Conservation (phyloP, 1,139 yeast species). For the Scheffersomyces illinoinensis region DNA sequence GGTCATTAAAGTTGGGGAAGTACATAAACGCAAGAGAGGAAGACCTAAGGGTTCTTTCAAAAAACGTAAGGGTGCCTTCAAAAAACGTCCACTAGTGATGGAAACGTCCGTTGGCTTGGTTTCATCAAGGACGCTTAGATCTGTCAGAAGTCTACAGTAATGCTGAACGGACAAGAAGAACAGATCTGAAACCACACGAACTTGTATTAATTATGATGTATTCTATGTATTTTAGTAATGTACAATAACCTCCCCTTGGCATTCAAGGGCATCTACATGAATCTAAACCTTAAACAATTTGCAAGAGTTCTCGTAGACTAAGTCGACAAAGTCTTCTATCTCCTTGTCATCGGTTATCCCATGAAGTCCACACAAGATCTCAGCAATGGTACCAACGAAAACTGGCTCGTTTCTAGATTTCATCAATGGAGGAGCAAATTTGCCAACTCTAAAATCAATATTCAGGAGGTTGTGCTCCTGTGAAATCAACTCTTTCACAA, state of each 20-base stretch:
- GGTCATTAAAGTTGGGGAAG: neutral
- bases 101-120: neutral
- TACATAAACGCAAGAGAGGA: neutral
- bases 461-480: conserved; percentile 11
- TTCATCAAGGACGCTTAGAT: neutral
- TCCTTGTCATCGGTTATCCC: conserved; percentile 38
- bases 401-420: conserved; percentile 94
- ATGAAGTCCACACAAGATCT: conserved; percentile 62
- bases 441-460: conserved; percentile 21
- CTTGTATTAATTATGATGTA: conserved; percentile 4
- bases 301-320: conserved; percentile 65
- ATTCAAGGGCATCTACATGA: neutral
- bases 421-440: conserved; percentile 55
- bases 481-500: conserved; percentile 10
- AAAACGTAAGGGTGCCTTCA: neutral
- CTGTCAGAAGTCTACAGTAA: neutral
- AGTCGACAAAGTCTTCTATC: conserved; percentile 55
- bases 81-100: neutral
- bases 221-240: conserved; percentile 10
- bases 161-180: neutral
- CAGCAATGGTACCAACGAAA: conserved; percentile 76
- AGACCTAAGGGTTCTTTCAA: neutral
- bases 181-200: neutral
- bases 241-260: neutral
- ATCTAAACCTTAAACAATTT: conserved; percentile 44